Conservation (phyloP, 257 asterid species). For the Echites panduratus region DNA sequence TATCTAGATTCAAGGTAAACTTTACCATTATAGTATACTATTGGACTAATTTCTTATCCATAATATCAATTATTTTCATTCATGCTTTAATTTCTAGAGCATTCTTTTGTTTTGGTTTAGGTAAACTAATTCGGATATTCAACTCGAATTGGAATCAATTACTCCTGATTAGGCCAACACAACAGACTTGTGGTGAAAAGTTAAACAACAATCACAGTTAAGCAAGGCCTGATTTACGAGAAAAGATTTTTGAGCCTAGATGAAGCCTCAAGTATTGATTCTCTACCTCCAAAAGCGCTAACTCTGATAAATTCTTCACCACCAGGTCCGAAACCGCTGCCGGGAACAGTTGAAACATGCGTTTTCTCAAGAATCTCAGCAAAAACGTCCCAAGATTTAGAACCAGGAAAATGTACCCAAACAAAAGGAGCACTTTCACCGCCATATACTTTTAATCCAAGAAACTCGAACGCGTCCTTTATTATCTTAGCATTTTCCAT, state of each 20-base stretch:
- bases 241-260: constrained; percentile 45
- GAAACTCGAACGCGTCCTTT: constrained; percentile 50
- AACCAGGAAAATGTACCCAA: constrained; percentile 87
- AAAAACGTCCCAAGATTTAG: constrained; percentile 74
- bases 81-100: too few species aligned
- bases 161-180: too few species aligned
- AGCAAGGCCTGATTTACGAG: constrained; percentile 3
- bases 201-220: too few species aligned
- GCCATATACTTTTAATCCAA: constrained; percentile 61
- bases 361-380: constrained; percentile 62
- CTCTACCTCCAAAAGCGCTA: constrained; percentile 70
- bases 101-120: too few species aligned
- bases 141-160: too few species aligned
- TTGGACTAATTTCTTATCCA: too few species aligned
- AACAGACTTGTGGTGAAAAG: too few species aligned
- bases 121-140: too few species aligned
- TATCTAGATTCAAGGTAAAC: too few species aligned
- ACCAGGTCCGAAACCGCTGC: constrained; percentile 85
- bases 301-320: constrained; percentile 77
- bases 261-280: constrained; percentile 60
- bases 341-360: constrained; percentile 75
- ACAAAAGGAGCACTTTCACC: constrained; percentile 81
- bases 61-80: too few species aligned
- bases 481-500: constrained; percentile 61
- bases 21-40: too few species aligned